phyloP scores from a whole-genome alignment of 2,329 filamentous ascomycete genomes.

The Fusarium sp. region DNA sequence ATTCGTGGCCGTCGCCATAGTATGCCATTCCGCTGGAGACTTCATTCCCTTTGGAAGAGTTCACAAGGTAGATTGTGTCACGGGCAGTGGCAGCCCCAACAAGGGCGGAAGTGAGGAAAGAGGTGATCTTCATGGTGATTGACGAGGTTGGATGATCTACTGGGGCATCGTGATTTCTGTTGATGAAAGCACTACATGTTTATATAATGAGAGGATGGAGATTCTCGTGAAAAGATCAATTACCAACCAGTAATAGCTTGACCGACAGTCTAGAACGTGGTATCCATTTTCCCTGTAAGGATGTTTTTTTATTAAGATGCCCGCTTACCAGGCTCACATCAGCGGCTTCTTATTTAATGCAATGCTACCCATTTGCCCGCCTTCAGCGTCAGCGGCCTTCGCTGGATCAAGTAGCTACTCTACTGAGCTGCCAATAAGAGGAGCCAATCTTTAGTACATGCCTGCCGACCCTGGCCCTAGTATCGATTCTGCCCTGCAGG shows the following conservation, averaged over 20 bases:
- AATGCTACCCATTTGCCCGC: background rate
- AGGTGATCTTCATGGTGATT: background rate
- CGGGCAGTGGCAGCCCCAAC: accelerated
- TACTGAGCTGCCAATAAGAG: background rate
- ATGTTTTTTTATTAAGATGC: background rate
- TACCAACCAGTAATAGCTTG: accelerated
- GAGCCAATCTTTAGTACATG: background rate
- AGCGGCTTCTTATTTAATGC: background rate
- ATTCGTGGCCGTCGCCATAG: background rate
- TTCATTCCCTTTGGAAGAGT: slow-evolving; percentile 5
- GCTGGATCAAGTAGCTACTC: background rate
- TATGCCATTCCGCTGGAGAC: slow-evolving; percentile 13
- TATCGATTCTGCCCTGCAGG: background rate
- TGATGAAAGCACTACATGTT: no score
- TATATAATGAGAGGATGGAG: background rate
- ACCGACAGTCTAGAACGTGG: no score
- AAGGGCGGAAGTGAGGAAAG: background rate
- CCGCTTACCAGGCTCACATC: background rate
- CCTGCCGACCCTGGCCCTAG: background rate
- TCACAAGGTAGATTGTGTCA: background rate
- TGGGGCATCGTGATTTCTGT: background rate
- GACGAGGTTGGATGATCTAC: accelerated
- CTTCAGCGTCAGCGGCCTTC: background rate
- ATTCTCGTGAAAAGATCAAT: background rate
- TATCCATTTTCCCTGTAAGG: background rate